Evolutionary conservation across 306 rosid species (phyloP), one percentile per base, ranked within the genome.

Genomic region (Inga leiocalycina): DNA sequence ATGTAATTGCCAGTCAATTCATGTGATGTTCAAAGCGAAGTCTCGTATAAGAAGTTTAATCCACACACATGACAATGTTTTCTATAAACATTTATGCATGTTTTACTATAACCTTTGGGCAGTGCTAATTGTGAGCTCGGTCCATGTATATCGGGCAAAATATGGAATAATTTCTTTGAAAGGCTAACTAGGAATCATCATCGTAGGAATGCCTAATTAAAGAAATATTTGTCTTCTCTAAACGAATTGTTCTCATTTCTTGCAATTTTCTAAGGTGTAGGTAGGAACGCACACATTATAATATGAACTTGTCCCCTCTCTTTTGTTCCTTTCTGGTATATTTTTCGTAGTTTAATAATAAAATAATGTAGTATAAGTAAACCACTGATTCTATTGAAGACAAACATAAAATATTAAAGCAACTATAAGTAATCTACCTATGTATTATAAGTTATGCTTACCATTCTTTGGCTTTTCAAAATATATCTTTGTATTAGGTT

Each of bases 401-500:
- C 34, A 39, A 59, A 43, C 73, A 66, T 71, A 43, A 22, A 56
- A 77, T 79, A 54, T 54, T 16, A 54, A 17, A 6, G 61, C 61
- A 17, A 16, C 19, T 52, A 54, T 19, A 7, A 6, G 49, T 82
- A 73, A 66, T 27, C 75, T 64, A 67, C 45, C 67, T 74, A 78
- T 71, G 62, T 71, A 54, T 27, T 75, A 35, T 34, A 16, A 32
- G 45, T 79, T 82, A 64, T 74, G 56, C 72, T 69, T 56, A 48
- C 45, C 43, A 56, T 84, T 81, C 57, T 71, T 80, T 80, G 67
- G 57, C 70, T 82, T 80, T 51, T 35, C 77, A 75, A 46, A 67
- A 34, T 30, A 24, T 82, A 35, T 71, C 66, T 35, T 13, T 82
- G 62, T 70, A 22, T 83, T 75, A 96, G 99, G 99, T 96, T 83